Evolutionary conservation across 2,329 filamentous ascomycete species (phyloP).

Genomic region (Ophidiomyces ophidiicola): DNA sequence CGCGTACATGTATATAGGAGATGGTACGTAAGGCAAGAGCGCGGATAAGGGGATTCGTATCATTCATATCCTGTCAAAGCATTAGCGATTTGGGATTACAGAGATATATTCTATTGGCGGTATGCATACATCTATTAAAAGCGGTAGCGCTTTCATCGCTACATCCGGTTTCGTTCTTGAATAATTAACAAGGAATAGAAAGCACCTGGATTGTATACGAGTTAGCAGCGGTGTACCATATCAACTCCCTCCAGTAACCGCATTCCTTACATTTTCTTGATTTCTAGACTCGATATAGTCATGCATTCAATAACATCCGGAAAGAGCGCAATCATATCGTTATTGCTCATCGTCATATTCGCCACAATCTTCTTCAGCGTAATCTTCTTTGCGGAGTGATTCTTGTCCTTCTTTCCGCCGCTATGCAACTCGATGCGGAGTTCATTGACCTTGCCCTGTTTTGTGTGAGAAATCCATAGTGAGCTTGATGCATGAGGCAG

Average conservation of each 20-base stretch:
- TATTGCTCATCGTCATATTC: conserved; percentile 99
- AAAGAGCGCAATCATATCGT: conserved; percentile 96
- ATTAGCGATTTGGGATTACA: conserved; percentile 2
- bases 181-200: conserved; percentile 94
- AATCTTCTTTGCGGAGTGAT: conserved; percentile 87
- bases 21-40: conserved; percentile 88
- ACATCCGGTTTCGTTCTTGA: conserved; percentile 87
- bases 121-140: conserved; percentile 58
- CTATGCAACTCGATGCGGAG: conserved; percentile 85
- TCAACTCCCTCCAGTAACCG: conserved; percentile 6
- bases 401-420: conserved; percentile 97
- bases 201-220: conserved; percentile 58
- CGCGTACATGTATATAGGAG: conserved; percentile 91
- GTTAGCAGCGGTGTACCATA: neutral
- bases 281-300: conserved; percentile 86
- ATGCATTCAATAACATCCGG: conserved; percentile 93
- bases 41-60: conserved; percentile 80
- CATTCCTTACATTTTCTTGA: conserved; percentile 85
- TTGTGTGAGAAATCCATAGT: conserved; percentile 22
- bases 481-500: conserved; percentile 24
- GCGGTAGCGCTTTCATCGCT: conserved; percentile 81
- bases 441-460: conserved; percentile 97
- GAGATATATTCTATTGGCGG: neutral
- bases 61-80: conserved; percentile 66
- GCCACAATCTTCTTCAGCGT: conserved; percentile 98